phyloP scores from a whole-genome alignment of 805 yeast species.

The Scheffersomyces lignosus region DNA sequence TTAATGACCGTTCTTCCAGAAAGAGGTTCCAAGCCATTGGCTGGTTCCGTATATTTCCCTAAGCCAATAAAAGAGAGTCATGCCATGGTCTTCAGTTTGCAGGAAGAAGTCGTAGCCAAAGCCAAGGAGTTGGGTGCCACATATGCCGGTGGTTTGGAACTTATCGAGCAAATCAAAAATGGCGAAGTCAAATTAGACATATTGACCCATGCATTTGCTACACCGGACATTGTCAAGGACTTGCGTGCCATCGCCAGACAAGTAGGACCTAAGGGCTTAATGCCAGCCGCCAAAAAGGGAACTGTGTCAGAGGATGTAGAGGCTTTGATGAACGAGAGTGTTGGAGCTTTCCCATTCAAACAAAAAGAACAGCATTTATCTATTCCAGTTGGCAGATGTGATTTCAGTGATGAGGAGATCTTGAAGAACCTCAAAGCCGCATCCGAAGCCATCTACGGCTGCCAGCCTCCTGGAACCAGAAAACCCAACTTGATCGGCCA shows the following conservation, averaged over 20 bases:
- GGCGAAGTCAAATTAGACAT: conserved; percentile 48
- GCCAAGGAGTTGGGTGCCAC: conserved; percentile 62
- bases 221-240: conserved; percentile 72
- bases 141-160: conserved; percentile 67
- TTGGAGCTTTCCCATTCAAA: conserved; percentile 76
- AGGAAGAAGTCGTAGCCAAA: conserved; percentile 49
- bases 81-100: conserved; percentile 67
- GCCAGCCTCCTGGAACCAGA: conserved; percentile 58
- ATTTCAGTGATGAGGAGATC: conserved; percentile 75
- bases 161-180: conserved; percentile 59
- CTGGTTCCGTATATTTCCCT: conserved; percentile 73
- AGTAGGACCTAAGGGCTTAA: conserved; percentile 85
- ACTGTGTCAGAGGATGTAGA: conserved; percentile 74
- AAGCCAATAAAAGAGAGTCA: conserved; percentile 65
- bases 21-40: conserved; percentile 72
- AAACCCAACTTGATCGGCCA: conserved; percentile 71
- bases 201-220: conserved; percentile 78
- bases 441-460: conserved; percentile 57
- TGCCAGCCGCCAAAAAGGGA: conserved; percentile 86
- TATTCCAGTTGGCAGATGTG: conserved; percentile 74
- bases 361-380: conserved; percentile 63
- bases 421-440: conserved; percentile 69
- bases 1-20: conserved; percentile 67
- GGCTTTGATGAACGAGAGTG: conserved; percentile 49
- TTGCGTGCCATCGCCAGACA: conserved; percentile 71